Evolutionary conservation across 1,139 yeast species (phyloP), one percentile per base, ranked within the genome.

Genomic region (Saccharomycopsis hybrid): DNA sequence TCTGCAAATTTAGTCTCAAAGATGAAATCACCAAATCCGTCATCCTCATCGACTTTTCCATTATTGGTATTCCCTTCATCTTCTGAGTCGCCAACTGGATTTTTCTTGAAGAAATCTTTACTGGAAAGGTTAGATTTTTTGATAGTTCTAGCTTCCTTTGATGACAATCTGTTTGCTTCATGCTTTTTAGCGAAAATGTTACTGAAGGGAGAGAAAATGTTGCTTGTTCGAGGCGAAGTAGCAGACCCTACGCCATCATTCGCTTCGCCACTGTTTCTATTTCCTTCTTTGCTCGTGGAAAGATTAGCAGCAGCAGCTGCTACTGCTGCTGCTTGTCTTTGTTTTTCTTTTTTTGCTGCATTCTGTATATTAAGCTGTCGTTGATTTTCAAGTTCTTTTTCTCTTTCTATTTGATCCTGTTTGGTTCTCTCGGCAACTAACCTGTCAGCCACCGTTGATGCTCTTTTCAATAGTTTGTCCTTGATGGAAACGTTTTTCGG

Each of bases 11-110:
- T 29, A 11, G 45, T 31, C 36, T 50, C 45, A 9, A 43, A 43
- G 25, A 50, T 45, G 40, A 50, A 50, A n/a, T 44, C 48, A 5
- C 51, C 51, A 44, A 50, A 47, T 2, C 37, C 51, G 25, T 50
- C 53, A 35, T 47, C 51, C 4, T 43, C 36, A 4, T 28, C 46
- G 27, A 28, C 43, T 13, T n/a, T 31, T n/a, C n/a, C 31, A 31
- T 5, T 38, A 11, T 40, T 42, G 30, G 24, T 9, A 8, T 40
- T n/a, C 13, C 29, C 33, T 41, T 47, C 39, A 13, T 37, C 51
- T 9, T 5, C 31, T 28, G 42, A 4, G 25, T 25, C 29, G 13
- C n/a, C 11, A 18, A 5, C 28, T 5, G 30, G 25, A 38, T 40
- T 27, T 7, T 32, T 29, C 25, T 50, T 48, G 42, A 50, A 50